Base-by-base conservation (phyloP, 2,329 filamentous ascomycete species). In the Colletotrichum tofieldiae region DNA sequence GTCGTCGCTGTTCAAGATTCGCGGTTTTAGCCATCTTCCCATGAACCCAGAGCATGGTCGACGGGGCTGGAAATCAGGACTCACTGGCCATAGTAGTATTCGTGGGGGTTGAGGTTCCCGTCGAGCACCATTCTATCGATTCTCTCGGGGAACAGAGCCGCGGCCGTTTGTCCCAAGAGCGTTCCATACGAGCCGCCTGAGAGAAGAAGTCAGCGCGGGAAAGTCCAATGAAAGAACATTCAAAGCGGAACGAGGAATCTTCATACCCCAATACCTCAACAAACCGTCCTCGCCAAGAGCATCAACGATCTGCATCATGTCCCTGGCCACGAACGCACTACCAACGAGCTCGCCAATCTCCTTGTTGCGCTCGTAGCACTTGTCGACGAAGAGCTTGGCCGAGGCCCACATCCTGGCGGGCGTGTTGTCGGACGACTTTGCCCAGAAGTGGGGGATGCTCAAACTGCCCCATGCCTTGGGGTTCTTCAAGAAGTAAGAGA, bases 241-340 rank as follows among this genome's bases (percentile, higher is more conserved):
- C 29, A n/a, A 29, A 26, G n/a, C 1, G 3, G 8, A 29, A 8
- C n/a, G 12, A 9, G 52, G 18, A 18, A 3, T 20, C 23, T 37
- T 66, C 78, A 70, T 72, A 78, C 83, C 84, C 81, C 80, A 84
- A 71, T 81, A 86, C 26, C 81, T 71, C 12, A 86, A 73, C 49
- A 84, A 52, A 0, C 82, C 82, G 67, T 85, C 83, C 58, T 84
- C 84, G 1, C 74, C 78, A 2, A 86, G 73, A 14, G 78, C 79
- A 66, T 85, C 82, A 1, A 82, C 81, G 20, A 84, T 81, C 6
- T 76, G 66, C 67, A 86, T 82, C 73, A 86, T 78, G 68, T 88
- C 86, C 43, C 85, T 77, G 0, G 81, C 86, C 0, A 81, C 79
- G 71, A 84, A 86, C 0, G 83, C 81, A 0, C 84, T 86, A 12